Percentiles rank a stretch among this genome's conserved stretches.
Conservation (phyloP, 305 asterid species). For the Solanum hybrid region DNA sequence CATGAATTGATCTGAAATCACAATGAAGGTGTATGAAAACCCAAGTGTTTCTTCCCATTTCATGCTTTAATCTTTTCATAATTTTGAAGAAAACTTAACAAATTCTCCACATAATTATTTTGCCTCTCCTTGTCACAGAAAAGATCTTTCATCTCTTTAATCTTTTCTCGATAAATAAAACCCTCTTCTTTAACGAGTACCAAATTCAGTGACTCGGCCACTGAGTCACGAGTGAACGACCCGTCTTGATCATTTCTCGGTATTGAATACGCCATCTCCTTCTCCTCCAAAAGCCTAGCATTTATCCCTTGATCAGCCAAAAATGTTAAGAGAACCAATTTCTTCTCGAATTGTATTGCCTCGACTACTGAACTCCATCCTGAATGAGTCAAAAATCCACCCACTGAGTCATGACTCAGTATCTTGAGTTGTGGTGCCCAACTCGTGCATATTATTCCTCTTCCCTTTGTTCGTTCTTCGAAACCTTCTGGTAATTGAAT, state of each 20-base stretch:
- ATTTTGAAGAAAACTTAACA: background rate
- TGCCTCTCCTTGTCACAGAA: constrained; percentile 7
- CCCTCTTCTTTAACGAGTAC: constrained; percentile 14
- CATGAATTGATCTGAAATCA: background rate
- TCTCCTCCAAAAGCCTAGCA: constrained; percentile 14
- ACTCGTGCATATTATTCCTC: constrained; percentile 27
- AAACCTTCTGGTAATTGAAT: constrained; percentile 19
- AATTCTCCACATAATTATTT: constrained; percentile 4
- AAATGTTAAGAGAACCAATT: constrained; percentile 6
- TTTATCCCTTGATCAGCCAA: constrained; percentile 20
- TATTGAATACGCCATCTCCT: constrained; percentile 8
- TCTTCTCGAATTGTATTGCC: background rate
- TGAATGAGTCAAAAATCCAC: constrained; percentile 36
- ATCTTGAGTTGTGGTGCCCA: constrained; percentile 39
- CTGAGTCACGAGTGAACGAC: constrained; percentile 10
- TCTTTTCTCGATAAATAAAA: constrained; percentile 1
- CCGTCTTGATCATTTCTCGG: constrained; percentile 16
- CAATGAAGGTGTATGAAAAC: background rate
- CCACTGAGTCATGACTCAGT: constrained; percentile 29
- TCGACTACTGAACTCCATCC: constrained; percentile 40
- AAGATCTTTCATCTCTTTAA: constrained; percentile 4
- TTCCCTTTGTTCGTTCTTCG: constrained; percentile 14
- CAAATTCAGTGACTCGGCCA: constrained; percentile 7
- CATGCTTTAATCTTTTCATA: background rate
- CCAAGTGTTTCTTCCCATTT: background rate